phyloP scores from a whole-genome alignment of 2,329 filamentous ascomycete genomes.

The Hirsutella minnesotensis region DNA sequence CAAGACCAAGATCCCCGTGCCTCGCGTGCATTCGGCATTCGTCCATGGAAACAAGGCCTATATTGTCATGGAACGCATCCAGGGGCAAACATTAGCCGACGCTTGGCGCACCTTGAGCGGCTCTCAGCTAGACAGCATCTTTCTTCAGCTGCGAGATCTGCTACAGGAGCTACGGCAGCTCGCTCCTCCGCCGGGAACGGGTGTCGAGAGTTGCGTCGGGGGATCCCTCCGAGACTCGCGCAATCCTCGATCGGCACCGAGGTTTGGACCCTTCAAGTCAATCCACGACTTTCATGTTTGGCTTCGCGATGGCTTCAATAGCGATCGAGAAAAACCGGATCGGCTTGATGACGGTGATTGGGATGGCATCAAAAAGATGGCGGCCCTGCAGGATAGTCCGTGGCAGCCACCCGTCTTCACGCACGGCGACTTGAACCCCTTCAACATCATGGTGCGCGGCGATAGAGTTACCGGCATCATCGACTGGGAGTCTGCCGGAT shows the following conservation, averaged over 20 bases:
- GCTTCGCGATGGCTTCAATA: constrained; percentile 16
- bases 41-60: constrained; percentile 23
- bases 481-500: constrained; percentile 22
- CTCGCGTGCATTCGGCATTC: constrained; percentile 14
- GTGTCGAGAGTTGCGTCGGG: constrained; percentile 13
- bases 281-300: constrained; percentile 19
- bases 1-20: background rate
- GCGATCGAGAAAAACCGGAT: constrained; percentile 10
- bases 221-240: constrained; percentile 16
- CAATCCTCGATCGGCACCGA: constrained; percentile 7
- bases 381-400: constrained; percentile 19
- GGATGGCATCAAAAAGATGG: constrained; percentile 20
- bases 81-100: constrained; percentile 9
- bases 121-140: background rate
- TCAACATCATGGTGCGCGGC: constrained; percentile 28
- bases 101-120: constrained; percentile 8
- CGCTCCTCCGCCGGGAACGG: constrained; percentile 4
- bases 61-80: constrained; percentile 31
- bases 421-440: constrained; percentile 30
- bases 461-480: constrained; percentile 31
- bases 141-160: background rate
- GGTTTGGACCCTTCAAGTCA: constrained; percentile 20
- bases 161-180: background rate
- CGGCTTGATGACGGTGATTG: constrained; percentile 11
- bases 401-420: constrained; percentile 29